phyloP scores from a whole-genome alignment of 345 rosid genomes.

The Aquilaria yunnanensis region DNA sequence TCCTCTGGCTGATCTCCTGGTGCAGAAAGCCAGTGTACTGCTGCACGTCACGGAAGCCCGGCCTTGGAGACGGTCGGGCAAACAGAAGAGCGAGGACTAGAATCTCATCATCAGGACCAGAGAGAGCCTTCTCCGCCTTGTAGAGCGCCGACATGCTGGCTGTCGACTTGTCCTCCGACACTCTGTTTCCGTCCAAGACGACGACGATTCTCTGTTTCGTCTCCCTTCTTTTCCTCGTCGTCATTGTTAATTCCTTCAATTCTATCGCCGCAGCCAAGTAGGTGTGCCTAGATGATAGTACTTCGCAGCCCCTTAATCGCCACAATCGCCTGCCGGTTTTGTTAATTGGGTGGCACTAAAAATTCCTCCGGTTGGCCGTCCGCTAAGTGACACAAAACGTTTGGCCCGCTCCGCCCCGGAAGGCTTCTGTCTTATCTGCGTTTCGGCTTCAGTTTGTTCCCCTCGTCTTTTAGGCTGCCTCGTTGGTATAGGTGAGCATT shows the following conservation, averaged over 20 bases:
- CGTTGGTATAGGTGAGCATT: too few species aligned
- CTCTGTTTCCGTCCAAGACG: constrained; percentile 27
- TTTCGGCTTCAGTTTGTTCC: too few species aligned
- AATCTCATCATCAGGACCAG: constrained; percentile 27
- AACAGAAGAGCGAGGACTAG: constrained; percentile 28
- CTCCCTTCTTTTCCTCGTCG: constrained; percentile 21
- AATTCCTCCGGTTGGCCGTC: too few species aligned
- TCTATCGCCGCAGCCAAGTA: too few species aligned
- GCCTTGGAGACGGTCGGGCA: not conserved
- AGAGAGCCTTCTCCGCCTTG: constrained; percentile 14
- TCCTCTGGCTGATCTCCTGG: constrained; percentile 20
- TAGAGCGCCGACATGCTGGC: constrained; percentile 16
- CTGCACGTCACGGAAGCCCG: constrained; percentile 3
- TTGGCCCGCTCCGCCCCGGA: too few species aligned
- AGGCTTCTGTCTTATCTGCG: too few species aligned
- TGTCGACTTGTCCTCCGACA: constrained; percentile 1
- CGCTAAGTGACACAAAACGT: too few species aligned
- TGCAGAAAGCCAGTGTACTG: constrained; percentile 14
- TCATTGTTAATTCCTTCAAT: constrained; percentile 1
- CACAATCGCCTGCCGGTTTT: too few species aligned
- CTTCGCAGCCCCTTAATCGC: too few species aligned
- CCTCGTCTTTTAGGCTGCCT: too few species aligned
- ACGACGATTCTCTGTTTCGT: constrained; percentile 20
- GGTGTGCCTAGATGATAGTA: too few species aligned
- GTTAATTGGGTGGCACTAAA: too few species aligned